Evolutionary conservation across 306 rosid species (phyloP).

Genomic region (Castanea mollissima): DNA sequence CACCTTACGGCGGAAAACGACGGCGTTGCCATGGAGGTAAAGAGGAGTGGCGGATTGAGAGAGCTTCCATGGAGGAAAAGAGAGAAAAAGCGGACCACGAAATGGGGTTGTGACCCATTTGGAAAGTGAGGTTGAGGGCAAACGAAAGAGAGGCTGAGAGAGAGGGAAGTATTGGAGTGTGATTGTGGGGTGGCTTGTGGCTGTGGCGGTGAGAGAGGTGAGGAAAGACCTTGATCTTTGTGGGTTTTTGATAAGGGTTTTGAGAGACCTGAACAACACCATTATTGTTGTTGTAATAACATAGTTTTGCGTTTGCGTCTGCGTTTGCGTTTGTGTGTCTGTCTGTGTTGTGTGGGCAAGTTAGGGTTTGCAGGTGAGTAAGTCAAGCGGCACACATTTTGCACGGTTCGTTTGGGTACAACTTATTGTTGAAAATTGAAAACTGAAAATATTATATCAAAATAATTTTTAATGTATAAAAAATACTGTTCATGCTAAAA

Average conservation of each 20-base stretch:
- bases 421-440: too few species aligned
- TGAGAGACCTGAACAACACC: conserved; percentile 57
- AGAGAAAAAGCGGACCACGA: conserved; percentile 77
- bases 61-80: conserved; percentile 84
- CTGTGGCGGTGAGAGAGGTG: conserved; percentile 29
- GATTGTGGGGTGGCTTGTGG: conserved; percentile 20
- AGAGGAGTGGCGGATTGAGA: conserved; percentile 92
- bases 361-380: too few species aligned
- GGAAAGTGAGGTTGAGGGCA: conserved; percentile 43
- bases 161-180: conserved; percentile 27
- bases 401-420: too few species aligned
- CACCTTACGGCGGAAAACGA: conserved; percentile 56
- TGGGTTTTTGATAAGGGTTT: conserved; percentile 30
- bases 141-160: conserved; percentile 22
- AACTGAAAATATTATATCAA: too few species aligned
- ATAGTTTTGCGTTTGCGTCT: background rate
- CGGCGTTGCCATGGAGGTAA: conserved; percentile 45
- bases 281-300: conserved; percentile 28
- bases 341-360: too few species aligned
- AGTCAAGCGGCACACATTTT: too few species aligned
- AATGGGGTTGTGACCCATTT: conserved; percentile 40
- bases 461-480: too few species aligned
- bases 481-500: too few species aligned
- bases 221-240: conserved; percentile 46
- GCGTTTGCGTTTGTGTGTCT: too few species aligned